Percentiles rank a stretch among this genome's conserved stretches.
These are phyloP conservation scores for Penicillium antarcticum DNA, from an alignment of 495 filamentous ascomycete species.

Conservation along the genomic window DNA sequence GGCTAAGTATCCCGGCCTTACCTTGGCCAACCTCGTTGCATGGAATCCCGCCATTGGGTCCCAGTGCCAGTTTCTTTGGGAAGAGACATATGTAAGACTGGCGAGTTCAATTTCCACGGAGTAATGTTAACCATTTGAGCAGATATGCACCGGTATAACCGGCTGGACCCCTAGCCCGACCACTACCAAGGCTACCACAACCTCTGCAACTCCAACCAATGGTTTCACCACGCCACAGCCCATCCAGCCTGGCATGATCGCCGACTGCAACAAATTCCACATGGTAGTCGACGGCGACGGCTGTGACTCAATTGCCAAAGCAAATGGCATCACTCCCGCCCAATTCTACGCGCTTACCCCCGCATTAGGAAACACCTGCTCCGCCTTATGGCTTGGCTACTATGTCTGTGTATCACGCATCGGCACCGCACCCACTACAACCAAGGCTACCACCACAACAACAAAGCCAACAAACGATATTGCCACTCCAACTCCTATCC, in stretches of 20 bases:
- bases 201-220: slow-evolving; percentile 7
- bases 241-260: slow-evolving; percentile 13
- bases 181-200: neutral
- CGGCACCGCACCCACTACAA: neutral
- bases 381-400: neutral
- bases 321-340: slow-evolving; percentile 9
- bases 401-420: slow-evolving; percentile 10
- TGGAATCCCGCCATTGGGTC: neutral
- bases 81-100: neutral
- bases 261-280: slow-evolving; percentile 20
- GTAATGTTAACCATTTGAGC: neutral
- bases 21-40: neutral
- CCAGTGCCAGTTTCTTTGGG: neutral
- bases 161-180: neutral
- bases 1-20: neutral
- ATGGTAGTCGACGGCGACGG: slow-evolving; percentile 16
- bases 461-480: neutral
- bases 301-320: slow-evolving; percentile 19
- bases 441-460: neutral
- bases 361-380: slow-evolving; percentile 1
- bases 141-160: neutral
- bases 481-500: neutral
- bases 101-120: no score
- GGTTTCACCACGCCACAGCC: slow-evolving; percentile 16
- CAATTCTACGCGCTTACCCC: no score